Evolutionary conservation across 352 stramenopile species (phyloP), one percentile per base, ranked within the genome.

Genomic region (Phytopythium oedochilum): DNA sequence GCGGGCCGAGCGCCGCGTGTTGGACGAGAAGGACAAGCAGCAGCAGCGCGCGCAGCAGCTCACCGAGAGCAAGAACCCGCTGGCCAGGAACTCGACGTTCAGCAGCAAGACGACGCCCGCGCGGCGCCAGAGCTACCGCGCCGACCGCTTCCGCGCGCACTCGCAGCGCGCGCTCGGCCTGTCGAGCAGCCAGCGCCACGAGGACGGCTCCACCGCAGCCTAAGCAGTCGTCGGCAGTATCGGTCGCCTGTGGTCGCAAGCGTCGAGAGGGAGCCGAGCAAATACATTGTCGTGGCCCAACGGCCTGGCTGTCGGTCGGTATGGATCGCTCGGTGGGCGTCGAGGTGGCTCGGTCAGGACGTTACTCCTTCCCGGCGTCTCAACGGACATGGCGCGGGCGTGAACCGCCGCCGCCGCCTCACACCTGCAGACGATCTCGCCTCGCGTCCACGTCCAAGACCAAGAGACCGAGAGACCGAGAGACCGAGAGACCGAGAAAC

Each of bases 21-120:
- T 86, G 47, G 75, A 89, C 14, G 75, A 87, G 45, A 71, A 78
- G 42, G 75, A 87, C 9, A 89, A 83, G 53, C 71, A 88, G 28
- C 68, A 83, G 31, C 69, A 76, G 57, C 73, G 75, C 42, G 72
- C 75, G 23, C 71, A 82, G 59, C 73, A 83, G 55, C 63, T 83
- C 29, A 70, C 63, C 12, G 54, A 60, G 29, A 78, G 63, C 45
- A 69, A 60, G 46, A 63, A 63, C 26, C 56, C 58, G 35, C 63
- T 59, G 26, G 62, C 61, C 29, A 70, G 64, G 29, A 59, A 71
- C 39, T 63, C 59, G 17, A 28, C 61, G 32, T 73, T 76, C 60
- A 76, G 66, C 59, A 78, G 70, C 65, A 83, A 79, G 40, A 70
- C 68, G 9, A 73, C 69, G 29, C 63, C 70, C 9, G 63, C 57